Evolutionary conservation across 1,284 basidiomycete genomes (phyloP), one percentile per base, ranked within the genome.

Genomic region (Ganoderma boninense): DNA sequence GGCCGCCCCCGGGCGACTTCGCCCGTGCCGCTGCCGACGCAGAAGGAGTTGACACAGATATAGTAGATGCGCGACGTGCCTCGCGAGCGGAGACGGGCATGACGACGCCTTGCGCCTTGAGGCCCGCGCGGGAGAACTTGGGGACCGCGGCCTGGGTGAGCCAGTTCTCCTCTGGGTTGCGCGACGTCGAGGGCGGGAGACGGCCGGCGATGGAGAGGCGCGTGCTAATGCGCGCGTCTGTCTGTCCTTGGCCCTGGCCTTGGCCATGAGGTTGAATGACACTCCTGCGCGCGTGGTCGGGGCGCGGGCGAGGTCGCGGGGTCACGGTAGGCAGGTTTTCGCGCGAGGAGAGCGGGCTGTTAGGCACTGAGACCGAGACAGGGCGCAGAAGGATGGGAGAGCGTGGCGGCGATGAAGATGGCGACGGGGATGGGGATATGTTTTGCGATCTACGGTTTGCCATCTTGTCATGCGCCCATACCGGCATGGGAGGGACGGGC

Each of bases 101-200:
- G 14, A 87, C 79, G 26, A 87, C 83, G 54, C 78, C 78, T 13
- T 82, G 76, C 3, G 80, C 77, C 13, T 80, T 77, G 10, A 87
- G 78, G 11, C 83, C 80, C 35, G 83, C 76, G 2, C 86, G 79
- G 57, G 83, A 81, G 77, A 88, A 88, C 52, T 79, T 81, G 5
- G 87, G 86, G 1, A 83, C 82, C 4, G 78, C 77, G 35, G 82
- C 81, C 26, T 79, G 69, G 0, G 83, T 79, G 59, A 85, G 79
- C 86, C 86, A 87, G 66, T 82, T 82, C 29, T 70, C 68, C 69
- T 77, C 78, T 0, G 77, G 75, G 62, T 70, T 72, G 61, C 73
- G 74, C 42, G 77, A 75, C 29, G 69, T 71, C 42, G 71, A 72
- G 43, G 77, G 73, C n/a, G 65, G 29, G 8, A 64, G 57, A 60